Evolutionary conservation across 2,329 filamentous ascomycete species (phyloP), one percentile per base, ranked within the genome.

Genomic region (Aspergillus arachidicola): DNA sequence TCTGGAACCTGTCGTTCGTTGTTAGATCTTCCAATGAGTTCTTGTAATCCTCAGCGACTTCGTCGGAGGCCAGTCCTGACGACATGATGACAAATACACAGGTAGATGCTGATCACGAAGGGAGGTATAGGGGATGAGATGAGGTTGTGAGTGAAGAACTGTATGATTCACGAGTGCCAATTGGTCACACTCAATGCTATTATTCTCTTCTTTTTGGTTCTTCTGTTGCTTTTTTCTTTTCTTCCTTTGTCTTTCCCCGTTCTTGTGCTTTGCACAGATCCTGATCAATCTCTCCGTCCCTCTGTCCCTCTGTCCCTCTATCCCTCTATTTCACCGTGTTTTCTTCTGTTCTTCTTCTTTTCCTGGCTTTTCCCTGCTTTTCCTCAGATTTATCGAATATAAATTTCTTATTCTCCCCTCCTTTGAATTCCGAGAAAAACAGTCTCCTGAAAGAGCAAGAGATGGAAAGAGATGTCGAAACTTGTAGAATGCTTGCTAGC

Each of bases 1-100:
- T 99, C 81, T 98, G 94, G 80, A 93, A 93, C 75, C 93, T 90
- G 80, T 93, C 92, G 81, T 97, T 97, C 76, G 89, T 87, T 69
- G 91, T 92, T 73, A 99, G 85, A 79, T 97, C 94, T 81, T 96
- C 92, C 76, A 99, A 84, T 60, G 94, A 95, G 75, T 93, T 91
- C 77, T 91, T 92, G 82, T 97, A 99, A 81, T 98, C 95, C 79
- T 94, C 91, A 67, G 94, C 94, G 72, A 99, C 92, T 81, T 96
- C 93, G 77, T 92, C 93, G 68, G 91, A 89, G 62, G 83, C 80
- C 68, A 82, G 76, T 69, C 83, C 83, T 69, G 84, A 83, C 79
- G 87, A 87, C 87, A 90, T 91, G 82, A 80, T 84, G 83, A 80
- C 77, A 65, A 56, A 65, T 69, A 70, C 63, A 64, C 53, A 65